Conservation (phyloP, 164 flowering plant genomes). For the Vitis rupestris region DNA sequence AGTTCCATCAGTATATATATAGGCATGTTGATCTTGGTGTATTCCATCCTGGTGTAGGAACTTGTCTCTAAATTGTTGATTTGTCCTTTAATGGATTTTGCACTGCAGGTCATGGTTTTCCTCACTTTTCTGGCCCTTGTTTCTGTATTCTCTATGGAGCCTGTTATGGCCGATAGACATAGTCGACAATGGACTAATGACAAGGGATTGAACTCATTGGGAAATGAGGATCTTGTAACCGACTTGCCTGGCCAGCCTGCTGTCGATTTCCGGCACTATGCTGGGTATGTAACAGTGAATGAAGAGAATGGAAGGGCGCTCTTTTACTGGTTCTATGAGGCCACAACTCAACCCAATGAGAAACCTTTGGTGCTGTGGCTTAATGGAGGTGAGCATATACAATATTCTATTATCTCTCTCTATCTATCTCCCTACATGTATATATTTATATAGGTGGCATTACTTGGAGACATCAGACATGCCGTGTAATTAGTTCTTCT, state of each 20-base stretch:
- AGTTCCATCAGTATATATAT: conserved; percentile 20
- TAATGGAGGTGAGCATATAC: conserved; percentile 64
- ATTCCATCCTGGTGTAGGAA: conserved; percentile 2
- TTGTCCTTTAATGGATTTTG: conserved; percentile 11
- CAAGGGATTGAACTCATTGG: conserved; percentile 11
- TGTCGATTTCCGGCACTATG: conserved; percentile 58
- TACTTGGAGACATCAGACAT: too few relatives aligned
- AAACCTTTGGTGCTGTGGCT: conserved; percentile 86
- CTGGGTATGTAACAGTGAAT: conserved; percentile 73
- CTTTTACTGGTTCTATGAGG: conserved; percentile 89
- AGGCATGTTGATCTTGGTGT: conserved; percentile 18
- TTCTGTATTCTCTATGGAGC: conserved; percentile 17
- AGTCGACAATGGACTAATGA: conserved; percentile 7
- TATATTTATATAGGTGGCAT: too few relatives aligned
- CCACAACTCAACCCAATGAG: conserved; percentile 37
- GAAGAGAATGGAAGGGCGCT: conserved; percentile 65
- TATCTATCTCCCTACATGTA: background rate
- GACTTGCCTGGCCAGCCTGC: conserved; percentile 64
- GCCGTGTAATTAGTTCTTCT: too few relatives aligned
- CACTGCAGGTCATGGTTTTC: conserved; percentile 11
- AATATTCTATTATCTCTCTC: background rate
- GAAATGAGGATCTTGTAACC: conserved; percentile 49
- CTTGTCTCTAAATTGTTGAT: conserved; percentile 1
- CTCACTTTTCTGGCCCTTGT: conserved; percentile 20
- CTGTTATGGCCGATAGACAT: conserved; percentile 34